Conservation (phyloP, 805 yeast genomes). For the Diddensiella transvaalensis region DNA sequence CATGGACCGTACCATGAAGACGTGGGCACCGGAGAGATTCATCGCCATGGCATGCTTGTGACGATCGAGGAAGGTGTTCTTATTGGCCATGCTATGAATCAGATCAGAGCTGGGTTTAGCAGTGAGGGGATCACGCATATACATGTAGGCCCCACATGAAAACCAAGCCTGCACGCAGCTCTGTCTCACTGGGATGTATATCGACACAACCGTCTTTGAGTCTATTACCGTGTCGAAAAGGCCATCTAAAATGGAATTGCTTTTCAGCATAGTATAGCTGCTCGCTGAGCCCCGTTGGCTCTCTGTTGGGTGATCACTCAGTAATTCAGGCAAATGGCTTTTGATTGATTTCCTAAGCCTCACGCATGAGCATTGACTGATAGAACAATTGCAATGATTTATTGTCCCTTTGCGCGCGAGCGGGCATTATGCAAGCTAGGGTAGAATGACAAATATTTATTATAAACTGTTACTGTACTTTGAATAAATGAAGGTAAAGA, state of each 20-base stretch:
- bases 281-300: background rate
- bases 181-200: too few relatives aligned
- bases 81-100: background rate
- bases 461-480: background rate
- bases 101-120: background rate
- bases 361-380: too few relatives aligned
- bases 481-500: too few relatives aligned
- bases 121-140: background rate
- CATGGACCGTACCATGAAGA: background rate
- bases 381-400: too few relatives aligned
- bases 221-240: background rate
- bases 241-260: too few relatives aligned
- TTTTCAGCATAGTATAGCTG: background rate
- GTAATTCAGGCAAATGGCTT: too few relatives aligned
- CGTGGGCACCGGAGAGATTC: background rate
- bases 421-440: background rate
- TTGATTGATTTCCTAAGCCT: too few relatives aligned
- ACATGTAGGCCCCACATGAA: background rate
- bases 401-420: too few relatives aligned
- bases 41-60: background rate
- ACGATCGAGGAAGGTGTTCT: background rate
- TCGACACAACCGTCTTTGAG: too few relatives aligned
- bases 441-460: background rate
- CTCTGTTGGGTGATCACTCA: too few relatives aligned
- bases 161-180: too few relatives aligned